Evolutionary conservation across 2,329 filamentous ascomycete species (phyloP), one percentile per base, ranked within the genome.

Genomic region (Neofusicoccum ribis): DNA sequence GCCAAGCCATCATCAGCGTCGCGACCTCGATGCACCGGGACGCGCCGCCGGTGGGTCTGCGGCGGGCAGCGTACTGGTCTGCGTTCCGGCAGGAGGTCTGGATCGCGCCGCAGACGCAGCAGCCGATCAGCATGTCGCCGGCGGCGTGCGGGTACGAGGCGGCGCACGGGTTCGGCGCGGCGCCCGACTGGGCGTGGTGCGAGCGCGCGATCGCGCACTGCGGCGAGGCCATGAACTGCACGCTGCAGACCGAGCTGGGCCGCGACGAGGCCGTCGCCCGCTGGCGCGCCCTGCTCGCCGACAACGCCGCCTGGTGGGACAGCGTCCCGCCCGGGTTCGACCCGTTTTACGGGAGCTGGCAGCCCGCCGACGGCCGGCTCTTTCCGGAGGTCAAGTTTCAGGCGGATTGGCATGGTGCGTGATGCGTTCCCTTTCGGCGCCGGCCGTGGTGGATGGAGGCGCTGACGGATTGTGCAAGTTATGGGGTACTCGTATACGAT

Each of bases 21-120:
- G 34, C 62, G 2, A 31, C 59, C 2, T 15, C 58, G 4, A 61
- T 15, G 74, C 72, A 2, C 73, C 76, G 64, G 71, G 72, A 44
- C 71, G 71, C 51, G 34, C 46, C 31, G 1, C 34, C 36, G 1
- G 12, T 23, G 5, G 56, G 56, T 5, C 74, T 76, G 47, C 69
- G 74, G 36, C 74, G 77, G 66, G 74, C 76, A 0, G 76, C 77
- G 15, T 77, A 76, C 46, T 78, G 74, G 74, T 73, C 74, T 36
- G 75, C 75, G 2, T 77, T 78, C 61, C 72, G 75, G 11, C 76
- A 78, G 56, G 76, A 78, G 63, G 65, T 78, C 0, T 77, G 74
- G 73, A 76, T 77, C 27, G 50, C 62, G 6, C 50, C 31, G 31
- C 62, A 64, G 41, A 64, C 62, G 43, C 50, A 49, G 39, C 62